These are phyloP conservation scores for Petunia secreta DNA, from an alignment of 257 asterid genomes.

Conservation along the genomic window DNA sequence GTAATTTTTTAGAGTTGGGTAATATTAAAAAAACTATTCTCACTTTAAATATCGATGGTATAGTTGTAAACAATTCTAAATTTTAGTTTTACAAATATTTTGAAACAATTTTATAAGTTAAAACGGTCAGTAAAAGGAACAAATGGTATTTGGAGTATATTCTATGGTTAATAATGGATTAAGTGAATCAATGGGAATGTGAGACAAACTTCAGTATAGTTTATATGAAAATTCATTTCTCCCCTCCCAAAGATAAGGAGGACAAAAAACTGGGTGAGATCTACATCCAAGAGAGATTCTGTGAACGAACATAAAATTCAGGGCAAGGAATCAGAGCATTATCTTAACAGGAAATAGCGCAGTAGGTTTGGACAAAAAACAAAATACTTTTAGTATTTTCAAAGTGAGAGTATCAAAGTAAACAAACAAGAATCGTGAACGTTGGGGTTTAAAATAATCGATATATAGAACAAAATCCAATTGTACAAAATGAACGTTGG, in stretches of 20 bases:
- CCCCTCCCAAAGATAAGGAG: not conserved
- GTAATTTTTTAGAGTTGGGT: too few relatives aligned
- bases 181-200: not conserved
- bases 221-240: not conserved
- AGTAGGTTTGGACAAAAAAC: not conserved
- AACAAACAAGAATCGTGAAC: constrained; percentile 27
- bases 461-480: not conserved
- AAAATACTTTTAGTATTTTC: not conserved
- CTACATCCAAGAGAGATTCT: not conserved
- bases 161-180: too few relatives aligned
- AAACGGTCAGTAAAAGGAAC: too few relatives aligned
- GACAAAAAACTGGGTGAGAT: not conserved
- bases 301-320: not conserved
- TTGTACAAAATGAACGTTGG: constrained; percentile 39
- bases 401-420: not conserved
- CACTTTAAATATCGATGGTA: too few relatives aligned
- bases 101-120: too few relatives aligned
- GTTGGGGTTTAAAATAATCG: constrained; percentile 29
- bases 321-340: not conserved
- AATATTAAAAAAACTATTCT: too few relatives aligned
- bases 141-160: too few relatives aligned
- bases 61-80: too few relatives aligned
- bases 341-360: not conserved
- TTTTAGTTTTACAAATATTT: too few relatives aligned
- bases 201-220: not conserved